phyloP scores from a whole-genome alignment of 2,329 filamentous ascomycete species.

The Diaporthe ilicicola region DNA sequence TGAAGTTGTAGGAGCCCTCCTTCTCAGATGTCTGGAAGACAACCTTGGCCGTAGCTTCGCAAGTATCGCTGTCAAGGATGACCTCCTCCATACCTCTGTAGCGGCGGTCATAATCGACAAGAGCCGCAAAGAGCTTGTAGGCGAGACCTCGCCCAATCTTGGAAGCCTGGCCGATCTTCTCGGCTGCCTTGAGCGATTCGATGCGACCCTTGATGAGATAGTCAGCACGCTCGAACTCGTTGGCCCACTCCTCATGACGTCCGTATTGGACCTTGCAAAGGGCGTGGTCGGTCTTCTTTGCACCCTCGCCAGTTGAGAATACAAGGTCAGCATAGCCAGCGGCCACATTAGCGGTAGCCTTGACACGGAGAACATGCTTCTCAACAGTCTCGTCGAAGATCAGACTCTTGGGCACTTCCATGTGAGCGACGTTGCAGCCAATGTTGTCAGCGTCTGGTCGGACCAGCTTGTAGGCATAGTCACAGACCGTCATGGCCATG shows the following conservation, averaged over 20 bases:
- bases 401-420: conserved; percentile 76
- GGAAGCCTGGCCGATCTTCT: conserved; percentile 71
- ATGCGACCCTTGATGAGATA: conserved; percentile 75
- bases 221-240: conserved; percentile 72
- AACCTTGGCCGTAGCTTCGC: conserved; percentile 53
- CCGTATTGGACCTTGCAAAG: conserved; percentile 69
- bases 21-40: conserved; percentile 56
- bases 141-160: conserved; percentile 79
- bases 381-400: conserved; percentile 60
- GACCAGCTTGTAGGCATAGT: conserved; percentile 73
- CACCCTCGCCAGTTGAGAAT: conserved; percentile 68
- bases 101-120: conserved; percentile 63
- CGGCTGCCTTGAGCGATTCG: conserved; percentile 65
- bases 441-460: conserved; percentile 63
- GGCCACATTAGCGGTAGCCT: conserved; percentile 66
- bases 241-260: conserved; percentile 66
- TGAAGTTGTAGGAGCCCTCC: conserved; percentile 63
- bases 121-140: conserved; percentile 73
- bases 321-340: conserved; percentile 62
- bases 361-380: conserved; percentile 68
- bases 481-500: conserved; percentile 62
- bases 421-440: conserved; percentile 70
- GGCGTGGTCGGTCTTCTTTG: conserved; percentile 68
- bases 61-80: conserved; percentile 57
- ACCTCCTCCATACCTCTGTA: conserved; percentile 69